Evolutionary conservation across 805 yeast species (phyloP).

Genomic region (Candida anglica): DNA sequence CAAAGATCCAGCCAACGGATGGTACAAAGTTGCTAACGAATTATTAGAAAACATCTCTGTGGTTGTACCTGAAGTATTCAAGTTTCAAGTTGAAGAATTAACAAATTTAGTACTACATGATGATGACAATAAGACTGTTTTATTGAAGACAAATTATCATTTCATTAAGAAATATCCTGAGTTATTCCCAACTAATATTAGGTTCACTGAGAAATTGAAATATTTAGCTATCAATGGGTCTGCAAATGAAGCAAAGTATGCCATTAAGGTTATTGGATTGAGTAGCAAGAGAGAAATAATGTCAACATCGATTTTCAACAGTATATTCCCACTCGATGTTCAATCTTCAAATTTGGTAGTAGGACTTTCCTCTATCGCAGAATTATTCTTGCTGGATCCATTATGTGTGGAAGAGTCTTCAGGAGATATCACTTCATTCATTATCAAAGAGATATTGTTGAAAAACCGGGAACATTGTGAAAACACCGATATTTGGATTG

Average conservation of each 20-base stretch:
- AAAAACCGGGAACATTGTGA: slow-evolving; percentile 36
- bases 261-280: slow-evolving; percentile 55
- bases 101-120: slow-evolving; percentile 30
- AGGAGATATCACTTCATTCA: slow-evolving; percentile 52
- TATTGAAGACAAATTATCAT: slow-evolving; percentile 58
- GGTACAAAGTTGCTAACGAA: slow-evolving; percentile 42
- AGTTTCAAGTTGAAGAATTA: slow-evolving; percentile 53
- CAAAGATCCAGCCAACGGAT: slow-evolving; percentile 26
- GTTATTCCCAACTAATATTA: slow-evolving; percentile 39
- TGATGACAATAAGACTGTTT: slow-evolving; percentile 23
- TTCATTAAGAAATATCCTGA: slow-evolving; percentile 51
- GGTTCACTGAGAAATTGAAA: slow-evolving; percentile 42
- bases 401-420: slow-evolving; percentile 47
- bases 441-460: slow-evolving; percentile 61
- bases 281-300: slow-evolving; percentile 38
- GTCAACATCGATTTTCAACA: slow-evolving; percentile 33
- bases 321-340: slow-evolving; percentile 49
- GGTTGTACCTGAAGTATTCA: slow-evolving; percentile 60
- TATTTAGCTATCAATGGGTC: slow-evolving; percentile 48
- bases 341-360: slow-evolving; percentile 42
- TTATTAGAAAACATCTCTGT: slow-evolving; percentile 56
- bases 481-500: slow-evolving; percentile 41
- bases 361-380: slow-evolving; percentile 57
- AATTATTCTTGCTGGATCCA: slow-evolving; percentile 49
- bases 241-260: slow-evolving; percentile 60